Evolutionary conservation across 768 basidiomycete genomes (phyloP), one percentile per base, ranked within the genome.

Genomic region (Russula sp.): DNA sequence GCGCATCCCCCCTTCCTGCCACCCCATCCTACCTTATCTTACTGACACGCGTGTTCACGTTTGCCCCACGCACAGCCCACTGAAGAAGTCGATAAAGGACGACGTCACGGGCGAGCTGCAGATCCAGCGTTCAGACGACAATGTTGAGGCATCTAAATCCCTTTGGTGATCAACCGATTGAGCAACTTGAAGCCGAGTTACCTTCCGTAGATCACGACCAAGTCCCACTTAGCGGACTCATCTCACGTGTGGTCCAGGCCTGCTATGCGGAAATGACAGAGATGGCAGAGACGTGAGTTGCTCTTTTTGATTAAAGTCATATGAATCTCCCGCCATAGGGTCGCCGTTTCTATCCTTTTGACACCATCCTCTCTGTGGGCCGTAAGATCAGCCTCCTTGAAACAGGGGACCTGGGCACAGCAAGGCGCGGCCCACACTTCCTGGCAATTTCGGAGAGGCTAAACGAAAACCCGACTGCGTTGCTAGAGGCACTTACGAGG

Each of bases 101-200:
- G 97, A 98, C 75, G 79, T 90, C 40, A 91, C 94, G 4, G 97
- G 97, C 62, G 96, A 99, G 76, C 91, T 94, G 44, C 84, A 98
- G 68, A 88, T 96, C 71, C 96, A 98, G 75, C 89, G 97, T 66
- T 94, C 94, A 10, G 97, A 99, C 75, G 97, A 99, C 78, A 98
- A 98, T 68, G 91, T 94, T 65, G 93, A 97, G 74, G 92, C 95
- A 13, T 37, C 48, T 53, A 42, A 79, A 77, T 63, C 77, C 75
- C 52, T 70, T 75, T 53, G 70, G 75, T 35, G 75, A 77, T 55
- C 73, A 75, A 0, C 66, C 75, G 2, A 35, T 85, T 53, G 84
- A 88, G 56, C 78, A 84, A 34, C 79, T 93, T 10, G 86, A 91
- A 71, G 76, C 74, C 56, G 90, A 94, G 66, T 84, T 94, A 6